A percentile compares a stretch with the other conserved stretches of the same genome.
These are phyloP conservation scores for Neospermospora avenae DNA, from an alignment of 2,329 filamentous ascomycete genomes.

Conservation along the genomic window DNA sequence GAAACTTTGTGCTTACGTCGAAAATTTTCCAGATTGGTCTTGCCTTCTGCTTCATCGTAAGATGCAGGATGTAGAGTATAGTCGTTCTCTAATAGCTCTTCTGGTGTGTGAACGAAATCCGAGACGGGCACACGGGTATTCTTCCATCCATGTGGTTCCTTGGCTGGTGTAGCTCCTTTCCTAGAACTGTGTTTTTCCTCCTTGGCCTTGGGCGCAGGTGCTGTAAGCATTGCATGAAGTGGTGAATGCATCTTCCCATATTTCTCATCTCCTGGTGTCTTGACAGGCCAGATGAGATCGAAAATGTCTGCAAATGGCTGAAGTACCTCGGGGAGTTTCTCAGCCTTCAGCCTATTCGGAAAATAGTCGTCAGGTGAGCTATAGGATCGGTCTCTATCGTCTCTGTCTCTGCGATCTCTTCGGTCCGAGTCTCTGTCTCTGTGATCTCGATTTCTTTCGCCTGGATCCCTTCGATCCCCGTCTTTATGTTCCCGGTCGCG, in stretches of 20 bases:
- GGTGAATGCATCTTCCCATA: conserved; percentile 82
- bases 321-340: conserved; percentile 51
- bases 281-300: conserved; percentile 82
- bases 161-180: conserved; percentile 55
- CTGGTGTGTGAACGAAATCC: conserved; percentile 66
- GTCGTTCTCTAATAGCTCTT: conserved; percentile 78
- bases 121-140: conserved; percentile 80
- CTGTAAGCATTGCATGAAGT: conserved; percentile 76
- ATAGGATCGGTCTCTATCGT: conserved; percentile 21
- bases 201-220: conserved; percentile 65
- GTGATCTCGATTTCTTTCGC: background rate
- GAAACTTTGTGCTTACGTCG: conserved; percentile 50
- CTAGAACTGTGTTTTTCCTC: conserved; percentile 54
- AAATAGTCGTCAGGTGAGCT: conserved; percentile 58
- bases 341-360: conserved; percentile 50
- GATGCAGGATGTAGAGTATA: conserved; percentile 80
- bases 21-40: conserved; percentile 47
- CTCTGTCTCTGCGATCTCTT: background rate
- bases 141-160: conserved; percentile 63
- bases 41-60: conserved; percentile 55
- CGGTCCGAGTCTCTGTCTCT: background rate
- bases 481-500: background rate
- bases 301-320: conserved; percentile 79
- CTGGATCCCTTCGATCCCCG: background rate
- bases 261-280: conserved; percentile 80